Evolutionary conservation across 192 early-diverging fungal species (phyloP).

Genomic region (Spinellus fusiger): DNA sequence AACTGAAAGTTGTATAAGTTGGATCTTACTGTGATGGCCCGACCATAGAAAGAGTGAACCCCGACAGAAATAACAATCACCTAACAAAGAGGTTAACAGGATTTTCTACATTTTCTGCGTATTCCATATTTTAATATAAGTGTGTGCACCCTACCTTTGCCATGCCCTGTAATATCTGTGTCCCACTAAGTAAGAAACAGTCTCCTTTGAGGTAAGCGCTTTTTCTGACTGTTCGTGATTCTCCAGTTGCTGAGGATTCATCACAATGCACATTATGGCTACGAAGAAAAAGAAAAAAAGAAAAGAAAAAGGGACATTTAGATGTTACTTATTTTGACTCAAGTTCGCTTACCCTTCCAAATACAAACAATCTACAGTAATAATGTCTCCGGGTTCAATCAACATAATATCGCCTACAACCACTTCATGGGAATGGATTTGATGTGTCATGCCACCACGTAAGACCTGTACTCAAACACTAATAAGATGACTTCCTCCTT

Average conservation of each 20-base stretch:
- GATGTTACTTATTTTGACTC: not conserved
- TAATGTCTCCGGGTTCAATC: constrained; percentile 86
- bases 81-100: not conserved
- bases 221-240: constrained; percentile 83
- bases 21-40: constrained; percentile 69
- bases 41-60: constrained; percentile 80
- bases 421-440: constrained; percentile 74
- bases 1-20: not conserved
- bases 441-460: constrained; percentile 66
- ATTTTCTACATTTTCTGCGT: not conserved
- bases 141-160: constrained; percentile 33
- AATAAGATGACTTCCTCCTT: not conserved
- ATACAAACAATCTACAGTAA: constrained; percentile 91
- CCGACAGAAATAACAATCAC: constrained; percentile 88
- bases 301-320: not conserved
- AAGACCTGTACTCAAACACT: constrained; percentile 39
- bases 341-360: constrained; percentile 42
- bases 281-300: not conserved
- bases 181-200: constrained; percentile 84
- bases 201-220: constrained; percentile 46
- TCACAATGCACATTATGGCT: constrained; percentile 77
- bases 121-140: not conserved
- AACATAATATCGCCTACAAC: constrained; percentile 87
- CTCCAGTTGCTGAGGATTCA: constrained; percentile 89
- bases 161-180: constrained; percentile 86